These are phyloP conservation scores for Phaffia australis DNA, from an alignment of 768 basidiomycete species.

Conservation along the genomic window DNA sequence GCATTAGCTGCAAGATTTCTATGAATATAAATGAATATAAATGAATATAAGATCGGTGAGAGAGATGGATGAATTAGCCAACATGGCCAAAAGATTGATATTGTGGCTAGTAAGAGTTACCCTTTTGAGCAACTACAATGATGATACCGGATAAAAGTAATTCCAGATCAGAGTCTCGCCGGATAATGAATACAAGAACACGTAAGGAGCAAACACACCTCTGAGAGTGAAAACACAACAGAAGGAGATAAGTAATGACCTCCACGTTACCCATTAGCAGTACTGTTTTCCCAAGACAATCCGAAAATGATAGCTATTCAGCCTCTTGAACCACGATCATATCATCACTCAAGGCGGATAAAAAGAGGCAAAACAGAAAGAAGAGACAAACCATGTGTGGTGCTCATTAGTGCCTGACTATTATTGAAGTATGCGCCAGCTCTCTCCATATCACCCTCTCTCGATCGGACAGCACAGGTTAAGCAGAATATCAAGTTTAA, in stretches of 20 bases:
- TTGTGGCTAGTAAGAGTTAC: no score
- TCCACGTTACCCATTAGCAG: constrained; percentile 14
- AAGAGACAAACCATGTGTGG: constrained; percentile 8
- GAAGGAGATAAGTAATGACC: constrained; percentile 16
- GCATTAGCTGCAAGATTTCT: constrained; percentile 8
- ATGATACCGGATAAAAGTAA: no score
- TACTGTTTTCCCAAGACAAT: not conserved
- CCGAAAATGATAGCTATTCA: not conserved
- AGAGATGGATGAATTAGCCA: no score
- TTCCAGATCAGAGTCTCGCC: no score
- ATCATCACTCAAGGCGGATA: no score
- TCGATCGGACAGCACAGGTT: constrained; percentile 11
- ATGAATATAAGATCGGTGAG: no score
- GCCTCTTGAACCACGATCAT: not conserved
- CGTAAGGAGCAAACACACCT: not conserved
- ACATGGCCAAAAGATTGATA: no score
- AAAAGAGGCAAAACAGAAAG: not conserved
- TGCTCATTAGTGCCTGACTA: constrained; percentile 4
- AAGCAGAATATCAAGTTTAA: constrained; percentile 13
- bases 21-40: no score
- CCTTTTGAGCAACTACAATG: no score
- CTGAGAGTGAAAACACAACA: constrained; percentile 17
- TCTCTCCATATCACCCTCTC: not conserved
- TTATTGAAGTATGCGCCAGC: constrained; percentile 5
- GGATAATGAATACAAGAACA: no score